Conservation (phyloP, 371 early-diverging fungal species). For the Lichtheimia hyalospora region DNA sequence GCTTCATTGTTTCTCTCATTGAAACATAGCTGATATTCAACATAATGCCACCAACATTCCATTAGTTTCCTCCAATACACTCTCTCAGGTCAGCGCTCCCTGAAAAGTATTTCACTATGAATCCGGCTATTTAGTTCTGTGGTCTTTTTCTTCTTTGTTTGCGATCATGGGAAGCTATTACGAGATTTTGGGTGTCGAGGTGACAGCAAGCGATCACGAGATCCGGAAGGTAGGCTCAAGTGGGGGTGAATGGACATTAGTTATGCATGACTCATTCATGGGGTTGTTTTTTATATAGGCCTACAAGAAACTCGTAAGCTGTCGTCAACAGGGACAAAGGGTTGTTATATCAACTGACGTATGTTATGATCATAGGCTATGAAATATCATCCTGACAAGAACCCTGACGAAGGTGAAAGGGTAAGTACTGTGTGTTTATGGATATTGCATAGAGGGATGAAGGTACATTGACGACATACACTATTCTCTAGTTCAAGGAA, state of each 20-base stretch:
- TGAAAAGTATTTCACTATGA: background rate
- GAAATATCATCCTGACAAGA: conserved; percentile 97
- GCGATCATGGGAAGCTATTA: conserved; percentile 82
- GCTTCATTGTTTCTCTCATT: too few relatives aligned
- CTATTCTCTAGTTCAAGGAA: conserved; percentile 84
- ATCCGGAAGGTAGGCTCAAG: conserved; percentile 69
- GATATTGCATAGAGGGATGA: conserved; percentile 8
- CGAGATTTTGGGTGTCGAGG: conserved; percentile 85
- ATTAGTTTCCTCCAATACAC: too few relatives aligned
- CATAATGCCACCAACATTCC: too few relatives aligned
- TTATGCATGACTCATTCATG: background rate
- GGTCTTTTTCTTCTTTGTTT: conserved; percentile 3
- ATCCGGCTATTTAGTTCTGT: background rate
- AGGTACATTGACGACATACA: background rate
- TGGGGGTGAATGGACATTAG: too few relatives aligned
- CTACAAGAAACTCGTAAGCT: conserved; percentile 80
- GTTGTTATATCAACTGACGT: background rate
- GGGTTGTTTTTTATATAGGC: conserved; percentile 51
- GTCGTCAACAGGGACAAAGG: background rate
- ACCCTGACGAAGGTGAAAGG: conserved; percentile 48
- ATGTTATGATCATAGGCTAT: conserved; percentile 60
- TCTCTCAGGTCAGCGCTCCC: too few relatives aligned
- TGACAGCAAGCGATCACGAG: conserved; percentile 79
- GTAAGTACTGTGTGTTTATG: conserved; percentile 20
- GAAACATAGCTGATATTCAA: too few relatives aligned